These are phyloP conservation scores for Phylloporus sp. DNA, from an alignment of 1,284 basidiomycete species.

Conservation along the genomic window DNA sequence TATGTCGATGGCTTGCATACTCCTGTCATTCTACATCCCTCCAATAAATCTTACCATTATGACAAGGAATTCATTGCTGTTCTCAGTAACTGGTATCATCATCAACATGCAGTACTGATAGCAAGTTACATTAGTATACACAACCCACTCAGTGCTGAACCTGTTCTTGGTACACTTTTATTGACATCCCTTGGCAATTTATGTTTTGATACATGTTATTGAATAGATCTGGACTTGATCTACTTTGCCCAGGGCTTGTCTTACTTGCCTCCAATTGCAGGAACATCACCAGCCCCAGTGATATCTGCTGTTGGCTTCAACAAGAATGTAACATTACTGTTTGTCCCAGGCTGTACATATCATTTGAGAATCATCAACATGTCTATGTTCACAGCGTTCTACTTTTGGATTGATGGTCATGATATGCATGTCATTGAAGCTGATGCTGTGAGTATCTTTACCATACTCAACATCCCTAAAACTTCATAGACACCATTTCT, in stretches of 20 bases:
- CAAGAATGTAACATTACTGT: conserved; percentile 85
- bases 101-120: conserved; percentile 68
- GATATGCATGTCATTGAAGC: conserved; percentile 89
- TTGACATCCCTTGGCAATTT: not conserved
- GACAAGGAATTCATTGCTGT: conserved; percentile 93
- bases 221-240: conserved; percentile 75
- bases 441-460: conserved; percentile 68
- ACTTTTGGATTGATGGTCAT: conserved; percentile 92
- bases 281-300: conserved; percentile 48
- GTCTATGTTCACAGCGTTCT: conserved; percentile 73
- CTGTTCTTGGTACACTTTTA: conserved; percentile 67
- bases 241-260: conserved; percentile 81
- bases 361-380: conserved; percentile 82
- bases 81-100: conserved; percentile 87
- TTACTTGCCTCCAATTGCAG: conserved; percentile 67
- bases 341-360: conserved; percentile 83
- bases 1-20: conserved; percentile 87
- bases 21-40: conserved; percentile 76
- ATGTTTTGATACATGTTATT: not conserved
- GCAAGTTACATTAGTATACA: conserved; percentile 74
- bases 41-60: conserved; percentile 68
- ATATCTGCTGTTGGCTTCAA: conserved; percentile 76
- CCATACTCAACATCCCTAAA: not conserved
- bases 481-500: not conserved
- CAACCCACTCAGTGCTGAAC: conserved; percentile 87